Evolutionary conservation across 805 yeast species (phyloP), one percentile per base, ranked within the genome.

Genomic region (Cyberlindnera euphorbiiphila): DNA sequence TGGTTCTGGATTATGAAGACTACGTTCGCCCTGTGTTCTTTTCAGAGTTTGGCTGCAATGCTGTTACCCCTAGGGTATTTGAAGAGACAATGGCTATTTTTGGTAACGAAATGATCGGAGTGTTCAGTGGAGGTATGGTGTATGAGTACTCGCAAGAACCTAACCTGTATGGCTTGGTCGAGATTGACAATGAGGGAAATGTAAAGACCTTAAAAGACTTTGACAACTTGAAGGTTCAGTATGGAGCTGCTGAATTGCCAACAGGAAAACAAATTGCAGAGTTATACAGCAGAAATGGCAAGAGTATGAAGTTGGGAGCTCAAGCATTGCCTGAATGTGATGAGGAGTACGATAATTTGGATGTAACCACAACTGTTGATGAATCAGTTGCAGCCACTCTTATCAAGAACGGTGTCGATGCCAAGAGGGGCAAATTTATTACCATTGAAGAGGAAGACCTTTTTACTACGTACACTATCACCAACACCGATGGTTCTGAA

Each of bases 1-100:
- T 91, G 22, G 84, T 85, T 8, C 68, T 69, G 22, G 95, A 85
- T 43, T 89, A 87, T 56, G 56, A 63, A 16, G 72, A 74, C 24
- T 86, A 73, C 56, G 59, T 83, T 3, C 74, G 78, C 39, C 98
- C 98, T 1, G 74, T 91, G 0, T 84, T 91, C 58, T 74, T 91
- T 36, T 86, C 96, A 1, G 98, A 91, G 65, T 87, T 78, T 62
- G 97, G 97, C 6, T 88, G 97, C 61, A 88, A 88, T 54, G 80
- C 76, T 43, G 81, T 88, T 2, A 61, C 66, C 18, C 97, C 97
- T 3, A 72, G 97, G 44, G 49, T 61, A 5, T 89, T 89, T 60
- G 85, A 81, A 29, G 97, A 89, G 56, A 74, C 87, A 18, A 68
- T 66, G 14, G 68, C 85, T 3, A 65, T 89, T 16, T 86, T 76